Percentiles rank a stretch among this genome's conserved stretches.
These are phyloP conservation scores for Acacia crassicarpa DNA, from an alignment of 306 rosid species.

Conservation along the genomic window DNA sequence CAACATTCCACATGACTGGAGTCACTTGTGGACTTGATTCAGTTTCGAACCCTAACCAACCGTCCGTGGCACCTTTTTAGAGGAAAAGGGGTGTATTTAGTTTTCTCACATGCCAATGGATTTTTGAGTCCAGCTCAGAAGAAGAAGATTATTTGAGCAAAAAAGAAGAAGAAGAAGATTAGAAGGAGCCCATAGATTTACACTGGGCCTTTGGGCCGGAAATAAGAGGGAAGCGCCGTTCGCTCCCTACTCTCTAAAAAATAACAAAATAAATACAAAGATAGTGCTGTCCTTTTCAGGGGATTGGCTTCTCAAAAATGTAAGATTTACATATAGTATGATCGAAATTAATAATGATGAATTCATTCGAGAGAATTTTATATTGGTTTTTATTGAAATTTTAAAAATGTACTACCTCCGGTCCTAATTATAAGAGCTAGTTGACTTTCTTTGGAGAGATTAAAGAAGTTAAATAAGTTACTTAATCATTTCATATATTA, in stretches of 20 bases:
- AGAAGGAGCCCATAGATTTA: not conserved
- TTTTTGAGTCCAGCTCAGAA: not conserved
- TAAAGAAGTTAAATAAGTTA: no score
- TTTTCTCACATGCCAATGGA: not conserved
- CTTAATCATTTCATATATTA: no score
- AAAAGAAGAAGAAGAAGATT: not conserved
- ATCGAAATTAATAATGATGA: not conserved
- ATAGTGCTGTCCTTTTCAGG: not conserved
- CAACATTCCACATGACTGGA: not conserved
- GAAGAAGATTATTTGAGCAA: no score
- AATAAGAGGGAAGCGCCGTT: not conserved
- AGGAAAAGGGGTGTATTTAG: not conserved
- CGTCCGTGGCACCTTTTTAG: not conserved
- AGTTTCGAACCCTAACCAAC: slow-evolving; percentile 38
- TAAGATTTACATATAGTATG: not conserved
- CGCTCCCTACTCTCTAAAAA: no score
- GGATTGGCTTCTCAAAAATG: not conserved
- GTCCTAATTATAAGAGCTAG: no score
- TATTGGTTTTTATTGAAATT: not conserved
- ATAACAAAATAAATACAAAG: no score
- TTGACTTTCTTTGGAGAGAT: no score
- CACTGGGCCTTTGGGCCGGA: not conserved
- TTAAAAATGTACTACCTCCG: not conserved
- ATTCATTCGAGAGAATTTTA: not conserved
- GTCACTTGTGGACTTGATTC: not conserved